These are phyloP conservation scores for Neurospora hispaniola DNA, from an alignment of 495 filamentous ascomycete genomes.

Conservation along the genomic window DNA sequence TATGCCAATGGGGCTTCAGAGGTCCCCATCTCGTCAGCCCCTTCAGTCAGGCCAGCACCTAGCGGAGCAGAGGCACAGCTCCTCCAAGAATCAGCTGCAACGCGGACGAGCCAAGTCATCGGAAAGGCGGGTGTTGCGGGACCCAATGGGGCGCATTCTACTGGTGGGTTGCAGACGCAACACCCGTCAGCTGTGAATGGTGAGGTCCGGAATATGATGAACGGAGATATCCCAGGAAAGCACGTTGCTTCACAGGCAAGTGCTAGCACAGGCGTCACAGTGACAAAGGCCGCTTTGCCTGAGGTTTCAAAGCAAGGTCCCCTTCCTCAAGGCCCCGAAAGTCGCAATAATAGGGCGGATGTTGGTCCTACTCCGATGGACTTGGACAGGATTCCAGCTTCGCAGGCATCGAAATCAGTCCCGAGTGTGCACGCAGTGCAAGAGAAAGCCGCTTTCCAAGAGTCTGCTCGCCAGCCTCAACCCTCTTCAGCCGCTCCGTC, in stretches of 20 bases:
- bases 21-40: background rate
- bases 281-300: background rate
- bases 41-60: background rate
- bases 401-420: background rate
- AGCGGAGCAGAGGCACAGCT: constrained; percentile 31
- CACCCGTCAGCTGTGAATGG: background rate
- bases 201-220: background rate
- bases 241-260: background rate
- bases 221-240: background rate
- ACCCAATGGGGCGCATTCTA: background rate
- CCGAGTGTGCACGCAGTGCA: background rate
- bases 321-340: background rate
- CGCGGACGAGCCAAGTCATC: constrained; percentile 8
- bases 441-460: background rate
- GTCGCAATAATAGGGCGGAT: background rate
- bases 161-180: background rate
- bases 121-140: background rate
- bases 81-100: constrained; percentile 29
- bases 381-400: constrained; percentile 2
- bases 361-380: constrained; percentile 5
- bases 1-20: background rate
- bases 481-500: background rate
- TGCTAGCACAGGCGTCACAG: background rate
- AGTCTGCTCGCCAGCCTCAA: background rate
- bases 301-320: background rate